These are phyloP conservation scores for Boletus smithii DNA, from an alignment of 1,284 basidiomycete species.

Conservation along the genomic window DNA sequence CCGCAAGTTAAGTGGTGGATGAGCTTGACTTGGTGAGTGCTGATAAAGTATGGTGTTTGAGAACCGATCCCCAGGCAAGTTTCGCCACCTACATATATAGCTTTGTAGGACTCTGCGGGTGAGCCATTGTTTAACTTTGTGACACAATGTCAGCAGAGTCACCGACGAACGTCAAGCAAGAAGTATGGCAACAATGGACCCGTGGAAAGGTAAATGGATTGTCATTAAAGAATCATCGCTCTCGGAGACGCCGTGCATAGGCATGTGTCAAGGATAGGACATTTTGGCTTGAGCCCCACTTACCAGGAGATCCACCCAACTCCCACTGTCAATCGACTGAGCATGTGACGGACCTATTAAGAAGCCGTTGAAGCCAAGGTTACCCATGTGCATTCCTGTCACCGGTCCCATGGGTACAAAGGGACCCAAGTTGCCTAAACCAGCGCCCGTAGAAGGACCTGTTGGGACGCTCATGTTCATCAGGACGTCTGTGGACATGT, in stretches of 20 bases:
- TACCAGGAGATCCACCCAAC: constrained; percentile 71
- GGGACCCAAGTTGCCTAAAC: constrained; percentile 23
- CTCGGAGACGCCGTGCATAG: background rate
- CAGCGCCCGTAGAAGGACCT: constrained; percentile 11
- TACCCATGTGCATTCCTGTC: constrained; percentile 38
- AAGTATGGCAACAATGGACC: background rate
- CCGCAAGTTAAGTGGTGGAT: constrained; percentile 67
- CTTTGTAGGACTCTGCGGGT: constrained; percentile 38
- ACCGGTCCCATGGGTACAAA: constrained; percentile 28
- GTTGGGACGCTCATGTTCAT: constrained; percentile 24
- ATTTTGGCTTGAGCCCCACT: constrained; percentile 22
- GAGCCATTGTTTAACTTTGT: constrained; percentile 27
- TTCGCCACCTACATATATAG: constrained; percentile 39
- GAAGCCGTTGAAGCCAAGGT: constrained; percentile 45
- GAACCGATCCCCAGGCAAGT: constrained; percentile 1
- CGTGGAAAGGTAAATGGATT: background rate
- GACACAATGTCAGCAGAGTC: constrained; percentile 14
- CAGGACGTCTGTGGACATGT: constrained; percentile 26
- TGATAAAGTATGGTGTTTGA: constrained; percentile 26
- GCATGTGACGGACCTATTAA: constrained; percentile 24
- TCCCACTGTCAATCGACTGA: constrained; percentile 30
- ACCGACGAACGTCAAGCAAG: background rate
- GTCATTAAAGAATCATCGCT: background rate
- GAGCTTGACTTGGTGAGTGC: constrained; percentile 58
- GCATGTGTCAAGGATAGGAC: background rate